phyloP scores from a whole-genome alignment of 2,329 filamentous ascomycete genomes.

The Tympanopsis confertula region DNA sequence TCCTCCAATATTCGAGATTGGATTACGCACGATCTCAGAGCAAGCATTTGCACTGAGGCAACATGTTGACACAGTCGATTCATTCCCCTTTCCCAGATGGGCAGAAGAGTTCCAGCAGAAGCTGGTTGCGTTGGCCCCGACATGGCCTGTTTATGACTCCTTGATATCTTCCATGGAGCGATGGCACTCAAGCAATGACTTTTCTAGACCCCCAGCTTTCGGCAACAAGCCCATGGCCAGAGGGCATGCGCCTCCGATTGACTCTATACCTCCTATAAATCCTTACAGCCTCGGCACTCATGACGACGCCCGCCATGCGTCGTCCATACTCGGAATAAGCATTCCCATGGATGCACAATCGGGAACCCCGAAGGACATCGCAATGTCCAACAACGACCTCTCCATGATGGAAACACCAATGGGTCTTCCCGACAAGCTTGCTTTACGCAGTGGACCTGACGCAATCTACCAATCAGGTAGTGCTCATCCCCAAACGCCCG shows the following conservation, averaged over 20 bases:
- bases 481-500: slow-evolving; percentile 16
- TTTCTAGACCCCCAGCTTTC: too few relatives aligned
- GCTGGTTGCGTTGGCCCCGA: slow-evolving; percentile 10
- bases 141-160: slow-evolving; percentile 20
- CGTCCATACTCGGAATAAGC: slow-evolving; percentile 16
- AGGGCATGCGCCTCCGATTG: too few relatives aligned
- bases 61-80: slow-evolving; percentile 12
- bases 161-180: slow-evolving; percentile 15
- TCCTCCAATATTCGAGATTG: slow-evolving; percentile 22
- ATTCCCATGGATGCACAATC: slow-evolving; percentile 18
- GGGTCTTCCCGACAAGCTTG: not conserved
- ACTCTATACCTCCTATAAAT: too few relatives aligned
- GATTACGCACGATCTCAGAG: slow-evolving; percentile 19
- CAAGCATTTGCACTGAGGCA: slow-evolving; percentile 16
- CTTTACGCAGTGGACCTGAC: not conserved
- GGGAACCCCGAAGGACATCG: slow-evolving; percentile 16
- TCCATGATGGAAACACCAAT: slow-evolving; percentile 10
- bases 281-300: too few relatives aligned
- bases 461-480: slow-evolving; percentile 4
- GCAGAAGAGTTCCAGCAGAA: slow-evolving; percentile 17
- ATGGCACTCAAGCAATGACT: too few relatives aligned
- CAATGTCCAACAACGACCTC: slow-evolving; percentile 14
- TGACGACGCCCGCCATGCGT: too few relatives aligned
- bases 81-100: slow-evolving; percentile 20
- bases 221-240: not conserved